Evolutionary conservation across 116 monocot species (phyloP), one percentile per base, ranked within the genome.

Genomic region (Trichopus zeylanicus): DNA sequence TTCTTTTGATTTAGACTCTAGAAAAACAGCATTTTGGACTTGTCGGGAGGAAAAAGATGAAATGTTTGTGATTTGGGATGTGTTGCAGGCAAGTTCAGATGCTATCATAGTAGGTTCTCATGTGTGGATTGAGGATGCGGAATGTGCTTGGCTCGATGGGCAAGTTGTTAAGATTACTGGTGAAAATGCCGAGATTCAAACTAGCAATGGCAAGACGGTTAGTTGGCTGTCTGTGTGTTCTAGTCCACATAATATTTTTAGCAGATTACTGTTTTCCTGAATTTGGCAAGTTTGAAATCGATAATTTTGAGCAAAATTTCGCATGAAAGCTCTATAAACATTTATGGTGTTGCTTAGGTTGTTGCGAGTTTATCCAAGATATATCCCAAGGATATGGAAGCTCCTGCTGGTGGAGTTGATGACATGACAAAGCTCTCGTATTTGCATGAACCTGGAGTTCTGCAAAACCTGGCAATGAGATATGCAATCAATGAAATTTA

Each of bases 361-460:
- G 59, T 47, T 55, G 71, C 73, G 51, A 81, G 64, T 74, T 67
- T 95, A 55, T 86, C 89, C 52, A 89, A 79, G 71, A 76, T 84
- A 72, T 95, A 78, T 59, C 95, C 95, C 0, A 89, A 95, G 67
- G 95, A 95, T 77, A 77, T 83, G 77, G 95, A 95, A 70, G 90
- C 90, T 68, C 86, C 95, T 46, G 76, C 86, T 22, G 95, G 90
- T 34, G 95, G 95, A 69, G 95, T 95, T 4, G 95, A 95, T 77
- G 95, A 95, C 67, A 95, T 95, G 95, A 95, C 95, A 65, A 90
- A 95, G 69, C 89, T 95, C 31, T 95, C 95, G 26, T 95, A 95
- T 81, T 73, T 95, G 29, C 95, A 90, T 55, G 95, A 95, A 70
- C 95, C 90, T 58, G 95, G 95, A 38, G 90, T 95, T 70, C 42